Evolutionary conservation across 2,329 filamentous ascomycete genomes (phyloP).

Genomic region (Stromatinia cepivora): DNA sequence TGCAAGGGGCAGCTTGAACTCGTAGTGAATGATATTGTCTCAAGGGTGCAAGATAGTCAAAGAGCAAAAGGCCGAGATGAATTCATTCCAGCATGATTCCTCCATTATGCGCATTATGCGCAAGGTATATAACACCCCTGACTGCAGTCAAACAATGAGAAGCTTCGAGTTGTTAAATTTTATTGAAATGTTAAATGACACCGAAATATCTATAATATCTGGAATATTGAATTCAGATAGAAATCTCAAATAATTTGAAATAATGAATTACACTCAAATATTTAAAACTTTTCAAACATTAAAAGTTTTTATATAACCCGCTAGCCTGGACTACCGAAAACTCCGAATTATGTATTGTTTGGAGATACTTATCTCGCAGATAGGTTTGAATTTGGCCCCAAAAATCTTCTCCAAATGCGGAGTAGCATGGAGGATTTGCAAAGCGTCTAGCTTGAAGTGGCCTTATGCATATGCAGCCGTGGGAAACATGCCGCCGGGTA

Average conservation of each 20-base stretch:
- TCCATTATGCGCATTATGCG: background rate
- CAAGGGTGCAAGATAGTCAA: background rate
- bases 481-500: background rate
- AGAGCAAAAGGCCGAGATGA: conserved; percentile 2
- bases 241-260: no score
- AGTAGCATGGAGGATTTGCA: background rate
- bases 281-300: no score
- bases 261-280: no score
- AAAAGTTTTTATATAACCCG: no score
- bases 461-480: background rate
- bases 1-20: background rate
- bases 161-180: no score
- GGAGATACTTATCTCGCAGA: background rate
- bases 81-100: background rate
- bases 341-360: background rate
- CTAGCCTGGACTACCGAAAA: no score
- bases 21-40: background rate
- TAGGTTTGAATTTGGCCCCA: background rate
- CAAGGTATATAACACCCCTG: no score
- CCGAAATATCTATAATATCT: no score
- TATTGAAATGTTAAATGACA: no score
- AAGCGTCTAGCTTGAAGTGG: background rate
- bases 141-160: no score
- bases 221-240: no score
- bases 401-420: background rate